Evolutionary conservation across 257 asterid genomes (phyloP), one percentile per base, ranked within the genome.

Genomic region (Nicotiana tabacum): DNA sequence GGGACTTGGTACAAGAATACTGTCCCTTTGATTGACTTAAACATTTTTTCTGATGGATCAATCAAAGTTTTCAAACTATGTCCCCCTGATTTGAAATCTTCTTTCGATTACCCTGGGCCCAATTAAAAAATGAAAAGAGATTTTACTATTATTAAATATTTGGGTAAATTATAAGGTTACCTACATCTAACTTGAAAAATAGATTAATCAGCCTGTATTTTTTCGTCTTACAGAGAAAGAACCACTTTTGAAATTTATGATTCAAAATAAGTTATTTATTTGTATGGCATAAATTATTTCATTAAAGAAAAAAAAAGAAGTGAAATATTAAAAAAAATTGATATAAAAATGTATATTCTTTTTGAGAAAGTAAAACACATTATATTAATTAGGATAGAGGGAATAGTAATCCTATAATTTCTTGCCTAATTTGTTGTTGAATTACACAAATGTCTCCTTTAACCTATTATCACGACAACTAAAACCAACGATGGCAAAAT

Each of bases 1-100:
- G 64, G 43, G 80, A 76, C 80, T 74, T 76, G 64, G 80, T 27
- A 76, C 64, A 76, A 51, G 80, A 76, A 76, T 76, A 51, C 62
- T 76, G 62, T 74, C 64, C 2, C 46, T 51, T 51, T 76, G 80
- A 76, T 48, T 76, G 80, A 76, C 80, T 76, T 51, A 2, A 48
- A n/a, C 18, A 27, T 15, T 48, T 72, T 72, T 48, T 29, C 64
- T 27, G 80, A 51, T 51, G 7, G 2, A 76, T 76, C 80, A 76
- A 48, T 76, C 80, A 51, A 76, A 15, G 64, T 51, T 76, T 76
- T 76, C 80, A 76, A 76, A 51, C 80, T 51, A 13, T 39, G 64
- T 51, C 80, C 80, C 80, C 51, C 35, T 15, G 80, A 74, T 48
- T 74, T 74, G 80, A 74, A 72, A 27, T 48, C 80, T 74, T 48